phyloP scores from a whole-genome alignment of 345 rosid genomes.

The Hibiscus trionum region DNA sequence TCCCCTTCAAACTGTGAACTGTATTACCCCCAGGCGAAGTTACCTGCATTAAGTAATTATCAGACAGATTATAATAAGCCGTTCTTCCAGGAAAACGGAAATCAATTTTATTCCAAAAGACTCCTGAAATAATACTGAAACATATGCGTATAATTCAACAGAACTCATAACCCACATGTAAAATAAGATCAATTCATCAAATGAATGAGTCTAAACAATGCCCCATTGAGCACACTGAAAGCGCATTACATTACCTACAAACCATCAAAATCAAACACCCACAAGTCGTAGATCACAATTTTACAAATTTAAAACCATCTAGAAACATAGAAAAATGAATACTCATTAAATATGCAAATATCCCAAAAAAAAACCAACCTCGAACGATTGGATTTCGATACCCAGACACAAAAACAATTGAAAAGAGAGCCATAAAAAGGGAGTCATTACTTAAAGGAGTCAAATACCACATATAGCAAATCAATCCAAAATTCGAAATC shows the following conservation, averaged over 20 bases:
- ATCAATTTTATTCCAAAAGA: not conserved
- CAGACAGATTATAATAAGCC: not conserved
- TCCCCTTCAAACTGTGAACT: constrained; percentile 63
- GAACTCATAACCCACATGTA: not conserved
- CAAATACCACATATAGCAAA: not conserved
- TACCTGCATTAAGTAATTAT: constrained; percentile 37
- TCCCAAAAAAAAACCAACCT: not conserved
- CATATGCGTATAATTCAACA: not conserved
- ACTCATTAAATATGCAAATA: not conserved
- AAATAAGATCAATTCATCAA: constrained; percentile 4
- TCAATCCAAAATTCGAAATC: not conserved
- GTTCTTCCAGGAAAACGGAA: not conserved
- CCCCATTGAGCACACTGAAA: not conserved
- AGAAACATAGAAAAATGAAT: not conserved
- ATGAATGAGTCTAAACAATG: not conserved
- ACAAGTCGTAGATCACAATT: not conserved
- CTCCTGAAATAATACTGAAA: not conserved
- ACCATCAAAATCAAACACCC: not conserved
- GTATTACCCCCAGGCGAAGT: constrained; percentile 75
- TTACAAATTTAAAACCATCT: not conserved
- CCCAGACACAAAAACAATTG: not conserved
- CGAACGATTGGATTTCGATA: not conserved
- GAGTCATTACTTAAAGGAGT: not conserved
- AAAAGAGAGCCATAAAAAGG: not conserved
- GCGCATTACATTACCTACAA: not conserved